Base-by-base conservation (phyloP, 768 basidiomycete genomes). In the Leccinellum luteum region DNA sequence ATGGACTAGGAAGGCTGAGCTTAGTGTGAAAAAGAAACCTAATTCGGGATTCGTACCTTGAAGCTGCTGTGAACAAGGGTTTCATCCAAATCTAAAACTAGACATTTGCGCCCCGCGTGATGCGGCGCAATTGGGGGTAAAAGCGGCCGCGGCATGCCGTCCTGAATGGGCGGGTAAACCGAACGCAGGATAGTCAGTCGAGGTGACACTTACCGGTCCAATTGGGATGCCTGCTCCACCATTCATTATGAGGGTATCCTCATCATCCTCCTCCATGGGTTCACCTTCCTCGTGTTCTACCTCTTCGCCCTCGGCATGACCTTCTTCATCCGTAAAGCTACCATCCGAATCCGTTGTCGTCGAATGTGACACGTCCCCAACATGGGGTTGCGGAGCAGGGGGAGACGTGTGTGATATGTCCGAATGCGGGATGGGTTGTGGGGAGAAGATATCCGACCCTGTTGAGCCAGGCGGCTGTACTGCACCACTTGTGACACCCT, bases 1-100 rank as follows among this genome's bases (percentile, higher is more conserved):
- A 98, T 92, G 54, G 94, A 91, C 95, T 98, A 41, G 13, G 54
- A 50, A 21, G 31, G 30, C 2, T 69, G 25, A 67, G 61, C 53
- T 21, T 43, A 38, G 52, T 28, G 47, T 12, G 27, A 61, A 52
- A n/a, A 50, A 25, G 35, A 55, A 38, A 35, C 2, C 6, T n/a
- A 27, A 50, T 27, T 3, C 13, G 17, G 59, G 56, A 76, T 2
- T 50, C 51, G 41, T 60, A 96, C 96, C 85, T 98, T 99, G 85
- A 99, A 98, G 72, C 92, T 95, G 69, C 91, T 94, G 75, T 98
- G 96, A 21, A 98, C 87, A 19, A 99, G 79, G 3, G 97, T 99
- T 75, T 99, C 96, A 64, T 99, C 96, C 41, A 99, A 80, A 75
- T 99, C 97, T 25, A 99, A 82, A 44, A 98, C 94, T 12, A 98